phyloP scores from a whole-genome alignment of 177 flowering plant genomes.

The Vitis hybrid region DNA sequence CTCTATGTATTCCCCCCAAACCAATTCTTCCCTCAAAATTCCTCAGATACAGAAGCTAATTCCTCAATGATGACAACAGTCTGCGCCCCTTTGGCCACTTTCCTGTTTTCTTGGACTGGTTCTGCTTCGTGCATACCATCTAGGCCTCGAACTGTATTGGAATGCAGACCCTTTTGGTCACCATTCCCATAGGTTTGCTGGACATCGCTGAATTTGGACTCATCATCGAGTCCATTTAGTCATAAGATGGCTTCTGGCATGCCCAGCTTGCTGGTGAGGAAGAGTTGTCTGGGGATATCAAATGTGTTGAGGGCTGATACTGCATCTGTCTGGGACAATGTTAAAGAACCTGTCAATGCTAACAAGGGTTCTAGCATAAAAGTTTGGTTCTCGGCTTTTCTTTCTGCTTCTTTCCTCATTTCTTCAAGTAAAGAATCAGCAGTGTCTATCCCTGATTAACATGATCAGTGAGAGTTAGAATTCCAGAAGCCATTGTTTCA shows the following conservation, averaged over 20 bases:
- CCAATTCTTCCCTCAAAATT: too few species aligned
- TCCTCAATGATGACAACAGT: not conserved
- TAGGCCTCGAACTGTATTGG: conserved; percentile 1
- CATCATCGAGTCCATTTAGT: conserved; percentile 39
- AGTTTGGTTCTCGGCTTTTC: conserved; percentile 27
- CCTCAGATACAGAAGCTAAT: too few species aligned
- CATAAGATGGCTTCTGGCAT: conserved; percentile 77
- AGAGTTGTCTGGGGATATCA: conserved; percentile 52
- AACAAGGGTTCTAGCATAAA: conserved; percentile 60
- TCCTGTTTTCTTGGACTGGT: not conserved
- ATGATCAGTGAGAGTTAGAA: not conserved
- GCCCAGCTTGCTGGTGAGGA: conserved; percentile 50
- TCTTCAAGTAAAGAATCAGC: conserved; percentile 56
- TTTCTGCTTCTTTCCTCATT: conserved; percentile 40
- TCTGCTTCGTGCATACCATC: conserved; percentile 3
- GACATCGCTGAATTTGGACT: not conserved
- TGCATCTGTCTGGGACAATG: conserved; percentile 45
- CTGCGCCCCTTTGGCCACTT: not conserved
- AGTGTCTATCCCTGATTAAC: conserved; percentile 72
- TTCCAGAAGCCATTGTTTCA: not conserved
- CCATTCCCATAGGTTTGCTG: not conserved
- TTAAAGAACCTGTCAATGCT: conserved; percentile 51
- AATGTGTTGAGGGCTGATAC: conserved; percentile 59
- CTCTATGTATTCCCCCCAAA: too few species aligned
- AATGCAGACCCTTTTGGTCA: conserved; percentile 4